Base-by-base conservation (phyloP, 2,329 filamentous ascomycete genomes). In the Cytospora schulzeri region DNA sequence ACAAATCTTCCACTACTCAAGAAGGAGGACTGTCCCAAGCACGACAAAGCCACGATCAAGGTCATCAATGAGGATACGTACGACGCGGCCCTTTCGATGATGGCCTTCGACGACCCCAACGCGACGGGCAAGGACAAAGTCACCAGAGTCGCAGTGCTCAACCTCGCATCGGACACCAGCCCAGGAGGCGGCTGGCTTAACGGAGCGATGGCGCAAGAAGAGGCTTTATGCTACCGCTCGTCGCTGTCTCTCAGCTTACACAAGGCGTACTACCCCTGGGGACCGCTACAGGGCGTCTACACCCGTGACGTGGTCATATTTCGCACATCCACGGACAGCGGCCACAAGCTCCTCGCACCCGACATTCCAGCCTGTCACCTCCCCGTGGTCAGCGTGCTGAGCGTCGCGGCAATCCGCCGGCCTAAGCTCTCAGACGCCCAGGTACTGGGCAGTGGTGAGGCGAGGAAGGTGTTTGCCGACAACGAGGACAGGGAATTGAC, bases 161-260 rank as follows among this genome's bases (percentile, higher is more conserved):
- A 91, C 70, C 85, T 90, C 76, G 88, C 88, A 19, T 89, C 85
- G 58, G 80, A 84, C 55, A 69, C 73, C 4, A 73, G 71, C 17
- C 80, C 85, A 0, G 89, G 88, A n/a, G 88, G 89, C 24, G 87
- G 87, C 22, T 91, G 87, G 82, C 72, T 81, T 5, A 80, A 80
- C 45, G 88, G 88, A 41, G 79, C 86, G 62, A 74, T 84, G 33
- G 88, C 88, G 0, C 89, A 91, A 73, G 88, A 91, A 75, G 89
- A 91, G 76, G 82, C 84, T 3, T 79, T 91, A 8, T 91, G 87
- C 75, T 88, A 87, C 71, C 83, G 88, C 52, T 85, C 81, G 54
- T 83, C 84, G 0, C 80, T 88, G 9, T 80, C 74, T 31, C 70
- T 80, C 33, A 82, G 81, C 24, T 76, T 87, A 0, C 75, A 79